phyloP scores from a whole-genome alignment of 164 flowering plant genomes.

The Magnolia sinica region DNA sequence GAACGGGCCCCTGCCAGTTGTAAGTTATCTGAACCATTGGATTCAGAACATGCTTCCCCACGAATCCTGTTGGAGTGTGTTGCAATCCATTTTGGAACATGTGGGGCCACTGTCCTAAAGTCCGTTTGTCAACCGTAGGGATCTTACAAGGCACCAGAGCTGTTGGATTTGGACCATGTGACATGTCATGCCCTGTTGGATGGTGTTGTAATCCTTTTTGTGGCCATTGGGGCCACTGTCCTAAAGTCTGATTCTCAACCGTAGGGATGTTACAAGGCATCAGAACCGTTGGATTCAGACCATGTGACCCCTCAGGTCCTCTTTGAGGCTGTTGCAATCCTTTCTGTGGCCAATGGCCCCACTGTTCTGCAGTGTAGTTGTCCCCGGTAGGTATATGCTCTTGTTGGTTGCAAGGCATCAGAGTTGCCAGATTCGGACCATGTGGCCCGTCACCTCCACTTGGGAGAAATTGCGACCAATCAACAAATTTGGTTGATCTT shows the following conservation, averaged over 20 bases:
- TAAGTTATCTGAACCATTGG: neutral
- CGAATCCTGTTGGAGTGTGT: neutral
- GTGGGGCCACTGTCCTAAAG: neutral
- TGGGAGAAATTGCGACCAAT: neutral
- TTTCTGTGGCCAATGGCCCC: neutral
- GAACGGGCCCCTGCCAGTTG: neutral
- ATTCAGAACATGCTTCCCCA: constrained; percentile 1
- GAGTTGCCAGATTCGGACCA: neutral
- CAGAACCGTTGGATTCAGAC: neutral
- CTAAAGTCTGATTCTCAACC: too few relatives aligned
- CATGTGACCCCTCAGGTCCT: neutral
- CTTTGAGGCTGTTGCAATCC: neutral
- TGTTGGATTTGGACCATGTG: neutral
- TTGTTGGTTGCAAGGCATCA: neutral
- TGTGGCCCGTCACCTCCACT: neutral
- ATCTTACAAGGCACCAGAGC: neutral
- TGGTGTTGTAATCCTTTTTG: neutral
- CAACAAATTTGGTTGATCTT: neutral
- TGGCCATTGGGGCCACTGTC: neutral
- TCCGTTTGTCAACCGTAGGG: neutral
- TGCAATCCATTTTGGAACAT: neutral
- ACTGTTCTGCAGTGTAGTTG: too few relatives aligned
- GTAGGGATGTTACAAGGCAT: neutral
- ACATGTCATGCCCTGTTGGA: neutral
- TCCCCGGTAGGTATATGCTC: neutral